Conservation (phyloP, 2,329 filamentous ascomycete species). For the Ophiobolus disseminans region DNA sequence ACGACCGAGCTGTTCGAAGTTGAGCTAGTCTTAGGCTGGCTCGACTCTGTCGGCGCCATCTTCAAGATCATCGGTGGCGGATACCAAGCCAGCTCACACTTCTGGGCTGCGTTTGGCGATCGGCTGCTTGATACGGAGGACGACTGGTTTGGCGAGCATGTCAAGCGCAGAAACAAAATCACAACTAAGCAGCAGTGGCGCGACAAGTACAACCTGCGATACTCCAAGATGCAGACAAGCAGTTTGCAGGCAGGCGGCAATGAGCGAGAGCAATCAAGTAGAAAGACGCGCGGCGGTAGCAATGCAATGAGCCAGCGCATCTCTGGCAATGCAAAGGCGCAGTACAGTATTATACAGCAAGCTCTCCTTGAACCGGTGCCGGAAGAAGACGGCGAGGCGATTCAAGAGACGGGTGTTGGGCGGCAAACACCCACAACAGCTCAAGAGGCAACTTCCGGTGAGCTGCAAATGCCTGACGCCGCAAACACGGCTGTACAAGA, state of each 20-base stretch:
- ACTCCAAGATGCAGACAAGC: constrained; percentile 17
- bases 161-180: constrained; percentile 31
- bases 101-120: constrained; percentile 46
- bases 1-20: constrained; percentile 43
- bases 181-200: constrained; percentile 32
- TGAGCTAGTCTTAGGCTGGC: constrained; percentile 41
- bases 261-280: background rate
- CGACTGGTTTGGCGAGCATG: constrained; percentile 42
- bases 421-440: too few species aligned
- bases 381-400: background rate
- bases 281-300: background rate
- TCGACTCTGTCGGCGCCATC: constrained; percentile 32
- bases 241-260: background rate
- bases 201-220: constrained; percentile 28
- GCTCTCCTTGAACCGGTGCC: background rate
- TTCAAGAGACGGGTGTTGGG: background rate
- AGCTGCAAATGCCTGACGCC: too few species aligned
- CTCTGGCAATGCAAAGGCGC: constrained; percentile 23
- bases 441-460: background rate
- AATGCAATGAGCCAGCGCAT: constrained; percentile 18
- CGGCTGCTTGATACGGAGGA: constrained; percentile 31
- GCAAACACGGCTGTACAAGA: too few species aligned
- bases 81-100: constrained; percentile 27
- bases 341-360: constrained; percentile 27
- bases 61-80: constrained; percentile 25